phyloP scores from a whole-genome alignment of 2,329 filamentous ascomycete species.

The Shiraia bambusicola region DNA sequence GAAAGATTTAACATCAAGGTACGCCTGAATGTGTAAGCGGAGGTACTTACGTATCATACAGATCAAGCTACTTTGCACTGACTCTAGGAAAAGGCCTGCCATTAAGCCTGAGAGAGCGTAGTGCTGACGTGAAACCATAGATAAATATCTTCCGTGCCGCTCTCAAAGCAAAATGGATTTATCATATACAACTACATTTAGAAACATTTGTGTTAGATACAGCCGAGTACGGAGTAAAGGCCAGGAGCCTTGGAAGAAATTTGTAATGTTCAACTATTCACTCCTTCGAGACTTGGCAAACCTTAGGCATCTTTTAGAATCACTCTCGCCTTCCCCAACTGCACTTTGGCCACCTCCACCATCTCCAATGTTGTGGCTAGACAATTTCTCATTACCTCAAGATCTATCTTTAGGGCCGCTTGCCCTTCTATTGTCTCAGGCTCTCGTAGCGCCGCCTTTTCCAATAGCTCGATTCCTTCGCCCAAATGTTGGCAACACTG shows the following conservation, averaged over 20 bases:
- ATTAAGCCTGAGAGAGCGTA: too few relatives aligned
- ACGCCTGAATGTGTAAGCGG: too few relatives aligned
- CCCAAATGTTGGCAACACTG: background rate
- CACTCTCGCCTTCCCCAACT: background rate
- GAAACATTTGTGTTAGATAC: too few relatives aligned
- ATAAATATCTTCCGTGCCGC: too few relatives aligned
- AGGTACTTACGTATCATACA: too few relatives aligned
- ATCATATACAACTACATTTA: too few relatives aligned
- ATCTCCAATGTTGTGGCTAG: background rate
- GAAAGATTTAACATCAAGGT: too few relatives aligned
- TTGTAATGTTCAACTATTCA: background rate
- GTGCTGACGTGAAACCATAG: too few relatives aligned
- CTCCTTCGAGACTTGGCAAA: background rate
- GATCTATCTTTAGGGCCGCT: conserved; percentile 1
- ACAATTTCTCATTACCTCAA: background rate
- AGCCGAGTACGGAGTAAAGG: background rate
- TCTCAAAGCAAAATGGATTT: too few relatives aligned
- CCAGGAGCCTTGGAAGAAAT: background rate
- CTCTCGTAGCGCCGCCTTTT: conserved; percentile 1
- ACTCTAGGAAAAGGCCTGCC: too few relatives aligned
- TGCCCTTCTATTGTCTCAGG: background rate
- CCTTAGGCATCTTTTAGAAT: background rate
- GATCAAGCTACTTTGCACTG: too few relatives aligned
- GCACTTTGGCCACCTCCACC: background rate
- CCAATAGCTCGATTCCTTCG: background rate